Evolutionary conservation across 805 yeast genomes (phyloP).

Genomic region (Cyberlindnera petersonii): DNA sequence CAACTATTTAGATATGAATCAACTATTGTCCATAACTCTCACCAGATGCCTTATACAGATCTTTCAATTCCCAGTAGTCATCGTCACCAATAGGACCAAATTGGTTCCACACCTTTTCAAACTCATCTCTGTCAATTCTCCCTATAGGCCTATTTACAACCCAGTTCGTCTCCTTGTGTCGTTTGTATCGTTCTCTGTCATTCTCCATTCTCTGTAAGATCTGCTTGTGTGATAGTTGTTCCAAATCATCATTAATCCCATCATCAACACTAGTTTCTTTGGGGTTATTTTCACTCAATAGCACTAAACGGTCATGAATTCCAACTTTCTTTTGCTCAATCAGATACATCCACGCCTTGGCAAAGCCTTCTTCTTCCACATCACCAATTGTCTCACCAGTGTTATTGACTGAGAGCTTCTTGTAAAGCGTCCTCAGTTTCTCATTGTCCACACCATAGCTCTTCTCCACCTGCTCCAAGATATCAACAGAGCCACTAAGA

Average conservation of each 20-base stretch:
- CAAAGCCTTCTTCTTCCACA: slow-evolving; percentile 16
- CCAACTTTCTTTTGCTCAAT: slow-evolving; percentile 18
- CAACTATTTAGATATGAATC: not conserved
- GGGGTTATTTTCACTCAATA: slow-evolving; percentile 6
- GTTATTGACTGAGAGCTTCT: slow-evolving; percentile 4
- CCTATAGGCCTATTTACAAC: slow-evolving; percentile 48
- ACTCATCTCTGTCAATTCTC: slow-evolving; percentile 41
- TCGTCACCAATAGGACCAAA: slow-evolving; percentile 36
- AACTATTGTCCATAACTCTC: slow-evolving; percentile 39
- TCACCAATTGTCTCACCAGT: slow-evolving; percentile 3
- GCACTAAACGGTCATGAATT: slow-evolving; percentile 11
- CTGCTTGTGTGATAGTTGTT: slow-evolving; percentile 40
- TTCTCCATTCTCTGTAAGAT: slow-evolving; percentile 81
- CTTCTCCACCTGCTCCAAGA: slow-evolving; percentile 18
- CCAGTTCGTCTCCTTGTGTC: slow-evolving; percentile 80
- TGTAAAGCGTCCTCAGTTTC: slow-evolving; percentile 2
- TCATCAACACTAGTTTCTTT: slow-evolving; percentile 2
- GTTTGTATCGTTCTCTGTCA: slow-evolving; percentile 87
- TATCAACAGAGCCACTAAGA: slow-evolving; percentile 21
- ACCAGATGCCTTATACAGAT: slow-evolving; percentile 50
- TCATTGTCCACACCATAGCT: slow-evolving; percentile 13
- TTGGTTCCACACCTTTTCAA: slow-evolving; percentile 42
- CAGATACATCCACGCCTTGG: slow-evolving; percentile 23
- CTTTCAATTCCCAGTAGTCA: slow-evolving; percentile 49
- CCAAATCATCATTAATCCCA: slow-evolving; percentile 56